Evolutionary conservation across 2,329 filamentous ascomycete species (phyloP).

Genomic region (Trichophyton simii): DNA sequence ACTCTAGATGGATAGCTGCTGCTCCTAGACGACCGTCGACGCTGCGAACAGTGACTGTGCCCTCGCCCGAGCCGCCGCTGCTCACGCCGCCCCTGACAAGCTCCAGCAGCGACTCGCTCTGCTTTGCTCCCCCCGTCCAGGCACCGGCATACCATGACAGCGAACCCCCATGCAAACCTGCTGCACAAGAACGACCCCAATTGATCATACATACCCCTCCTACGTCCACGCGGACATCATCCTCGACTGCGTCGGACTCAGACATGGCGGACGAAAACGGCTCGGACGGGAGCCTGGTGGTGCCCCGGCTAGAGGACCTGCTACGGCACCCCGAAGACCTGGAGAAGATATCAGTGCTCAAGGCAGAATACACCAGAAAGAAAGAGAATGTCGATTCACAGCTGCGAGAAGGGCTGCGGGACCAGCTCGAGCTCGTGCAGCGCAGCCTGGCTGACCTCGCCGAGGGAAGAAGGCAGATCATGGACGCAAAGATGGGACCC

Average conservation of each 20-base stretch:
- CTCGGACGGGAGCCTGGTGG: constrained; percentile 49
- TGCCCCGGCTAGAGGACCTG: constrained; percentile 74
- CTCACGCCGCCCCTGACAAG: not conserved
- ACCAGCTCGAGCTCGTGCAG: constrained; percentile 90
- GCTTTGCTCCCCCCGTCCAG: not conserved
- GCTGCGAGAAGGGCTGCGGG: constrained; percentile 72
- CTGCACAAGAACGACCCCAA: not conserved
- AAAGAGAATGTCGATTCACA: constrained; percentile 84
- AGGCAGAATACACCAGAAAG: constrained; percentile 86
- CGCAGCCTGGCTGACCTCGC: constrained; percentile 78
- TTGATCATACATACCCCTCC: not conserved
- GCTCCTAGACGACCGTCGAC: not conserved
- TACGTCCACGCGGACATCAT: too few relatives aligned
- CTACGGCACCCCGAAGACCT: constrained; percentile 93
- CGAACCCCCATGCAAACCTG: not conserved
- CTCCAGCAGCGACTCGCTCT: not conserved
- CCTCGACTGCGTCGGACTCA: not conserved
- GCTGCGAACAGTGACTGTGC: not conserved
- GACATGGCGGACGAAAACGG: constrained; percentile 27
- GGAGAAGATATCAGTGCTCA: constrained; percentile 83
- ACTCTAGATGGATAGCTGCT: constrained; percentile 3
- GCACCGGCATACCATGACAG: not conserved
- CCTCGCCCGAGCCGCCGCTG: not conserved
- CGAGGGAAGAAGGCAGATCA: constrained; percentile 83
- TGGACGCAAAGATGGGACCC: constrained; percentile 94